A percentile compares a stretch with the other conserved stretches of the same genome.
Conservation (phyloP, 768 basidiomycete genomes). For the Lactifluus pinguis region DNA sequence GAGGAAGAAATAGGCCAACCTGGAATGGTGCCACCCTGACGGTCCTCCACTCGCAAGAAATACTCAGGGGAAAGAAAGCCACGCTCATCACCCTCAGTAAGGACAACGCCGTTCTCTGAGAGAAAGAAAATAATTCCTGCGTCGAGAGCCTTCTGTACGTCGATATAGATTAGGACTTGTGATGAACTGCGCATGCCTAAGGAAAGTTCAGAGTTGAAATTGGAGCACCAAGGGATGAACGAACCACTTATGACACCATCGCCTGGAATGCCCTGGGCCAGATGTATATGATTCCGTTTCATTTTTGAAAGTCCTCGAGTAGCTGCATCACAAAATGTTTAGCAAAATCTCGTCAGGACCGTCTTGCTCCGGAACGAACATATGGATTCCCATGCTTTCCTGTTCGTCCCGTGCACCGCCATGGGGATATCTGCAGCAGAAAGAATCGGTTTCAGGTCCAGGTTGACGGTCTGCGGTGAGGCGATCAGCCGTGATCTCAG, state of each 20-base stretch:
- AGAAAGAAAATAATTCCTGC: conserved; percentile 67
- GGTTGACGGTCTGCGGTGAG: conserved; percentile 47
- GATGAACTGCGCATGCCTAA: conserved; percentile 77
- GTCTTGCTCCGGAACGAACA: conserved; percentile 32
- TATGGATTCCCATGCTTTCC: conserved; percentile 61
- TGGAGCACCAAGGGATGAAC: conserved; percentile 20
- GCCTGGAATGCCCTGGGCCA: conserved; percentile 69
- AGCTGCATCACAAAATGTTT: conserved; percentile 32
- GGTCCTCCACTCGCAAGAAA: conserved; percentile 61
- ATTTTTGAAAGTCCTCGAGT: conserved; percentile 71
- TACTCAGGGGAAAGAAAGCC: conserved; percentile 55
- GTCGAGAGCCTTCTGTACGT: conserved; percentile 59
- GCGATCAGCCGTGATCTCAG: not conserved
- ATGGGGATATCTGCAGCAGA: conserved; percentile 58
- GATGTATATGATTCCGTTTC: conserved; percentile 86
- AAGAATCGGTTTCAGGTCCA: conserved; percentile 54
- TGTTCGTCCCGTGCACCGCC: conserved; percentile 77
- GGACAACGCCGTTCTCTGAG: conserved; percentile 81
- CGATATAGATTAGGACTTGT: conserved; percentile 73
- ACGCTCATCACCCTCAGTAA: conserved; percentile 64
- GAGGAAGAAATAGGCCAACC: conserved; percentile 20
- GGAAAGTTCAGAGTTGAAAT: not conserved
- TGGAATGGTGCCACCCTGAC: conserved; percentile 25
- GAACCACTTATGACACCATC: conserved; percentile 68
- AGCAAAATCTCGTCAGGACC: not conserved